Percentiles rank a stretch among this genome's conserved stretches.
These are phyloP conservation scores for Bipolaris sorokiniana DNA, from an alignment of 2,329 filamentous ascomycete genomes.

Conservation along the genomic window DNA sequence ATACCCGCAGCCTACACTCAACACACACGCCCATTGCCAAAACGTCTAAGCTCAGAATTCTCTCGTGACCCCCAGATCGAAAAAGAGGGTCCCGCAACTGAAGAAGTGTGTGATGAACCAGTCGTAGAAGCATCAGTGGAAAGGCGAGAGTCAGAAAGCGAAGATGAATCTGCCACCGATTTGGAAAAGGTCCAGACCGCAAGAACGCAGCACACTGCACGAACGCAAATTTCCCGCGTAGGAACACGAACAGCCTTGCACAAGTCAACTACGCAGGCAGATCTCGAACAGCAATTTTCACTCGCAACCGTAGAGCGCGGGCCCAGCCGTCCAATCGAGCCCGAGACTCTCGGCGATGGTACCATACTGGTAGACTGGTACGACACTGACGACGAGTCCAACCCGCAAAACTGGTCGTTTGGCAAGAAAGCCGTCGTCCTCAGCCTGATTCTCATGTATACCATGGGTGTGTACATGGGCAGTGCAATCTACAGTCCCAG, in stretches of 20 bases:
- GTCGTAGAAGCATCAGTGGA: constrained; percentile 36
- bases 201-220: constrained; percentile 33
- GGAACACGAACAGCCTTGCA: constrained; percentile 48
- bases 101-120: constrained; percentile 33
- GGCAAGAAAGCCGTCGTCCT: constrained; percentile 47
- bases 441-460: constrained; percentile 61
- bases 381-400: constrained; percentile 48
- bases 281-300: constrained; percentile 51
- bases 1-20: constrained; percentile 54
- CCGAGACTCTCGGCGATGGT: constrained; percentile 45
- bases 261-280: constrained; percentile 45
- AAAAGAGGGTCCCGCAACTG: constrained; percentile 27
- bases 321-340: constrained; percentile 45
- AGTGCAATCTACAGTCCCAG: constrained; percentile 59
- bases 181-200: constrained; percentile 46
- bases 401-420: constrained; percentile 51
- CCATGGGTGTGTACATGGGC: constrained; percentile 64
- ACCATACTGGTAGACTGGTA: constrained; percentile 55
- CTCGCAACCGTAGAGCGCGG: constrained; percentile 45
- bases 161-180: constrained; percentile 29
- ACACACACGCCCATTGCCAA: constrained; percentile 15
- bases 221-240: constrained; percentile 43
- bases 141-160: constrained; percentile 22
- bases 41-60: constrained; percentile 18
- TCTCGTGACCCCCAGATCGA: constrained; percentile 14